Base-by-base conservation (phyloP, 371 early-diverging fungal genomes). In the Syncephalastrum racemosum region DNA sequence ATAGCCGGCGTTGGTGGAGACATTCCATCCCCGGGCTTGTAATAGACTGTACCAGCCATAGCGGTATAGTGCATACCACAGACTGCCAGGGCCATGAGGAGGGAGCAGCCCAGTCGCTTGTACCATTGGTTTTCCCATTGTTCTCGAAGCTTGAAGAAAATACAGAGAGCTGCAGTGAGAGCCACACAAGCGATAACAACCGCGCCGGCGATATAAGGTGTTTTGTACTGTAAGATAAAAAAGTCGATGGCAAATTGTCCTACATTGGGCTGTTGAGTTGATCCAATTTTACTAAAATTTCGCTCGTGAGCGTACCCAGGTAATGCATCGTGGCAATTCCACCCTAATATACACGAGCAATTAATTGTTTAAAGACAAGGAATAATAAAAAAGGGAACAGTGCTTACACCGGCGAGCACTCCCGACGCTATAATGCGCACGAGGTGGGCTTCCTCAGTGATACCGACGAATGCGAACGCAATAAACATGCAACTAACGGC, bases 21-120 rank as follows among this genome's bases (percentile, higher is more conserved):
- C 7, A 27, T 51, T 1, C 20, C 43, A 27, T 42, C 48, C 16
- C 54, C 55, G 3, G 56, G 45, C 3, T 50, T 46, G 45, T 68
- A 66, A 49, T 74, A 74, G 13, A 54, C 25, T n/a, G 71, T 74
- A 4, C 74, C 74, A 6, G 54, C 60, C 43, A 74, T 58, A 5
- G 68, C 70, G 22, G 67, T 68, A 48, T 70, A 74, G 51, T 74
- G 74, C 74, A 74, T 74, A 14, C 74, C 74, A 60, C 68, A 74
- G 0, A 66, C 74, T 24, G 71, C 74, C 16, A 70, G n/a, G 0
- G 59, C 71, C 74, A 74, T 68, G 18, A 74, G 36, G 56, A 68
- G 58, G 5, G 74, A 62, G 44, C 74, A 74, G 5, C 64, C 71
- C n/a, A 70, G 44, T 14, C 74, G 56, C 46, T 68, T 74, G 44